Evolutionary conservation across 75 land plant genomes (phyloP).

Genomic region (Cunninghamia lanceolata): DNA sequence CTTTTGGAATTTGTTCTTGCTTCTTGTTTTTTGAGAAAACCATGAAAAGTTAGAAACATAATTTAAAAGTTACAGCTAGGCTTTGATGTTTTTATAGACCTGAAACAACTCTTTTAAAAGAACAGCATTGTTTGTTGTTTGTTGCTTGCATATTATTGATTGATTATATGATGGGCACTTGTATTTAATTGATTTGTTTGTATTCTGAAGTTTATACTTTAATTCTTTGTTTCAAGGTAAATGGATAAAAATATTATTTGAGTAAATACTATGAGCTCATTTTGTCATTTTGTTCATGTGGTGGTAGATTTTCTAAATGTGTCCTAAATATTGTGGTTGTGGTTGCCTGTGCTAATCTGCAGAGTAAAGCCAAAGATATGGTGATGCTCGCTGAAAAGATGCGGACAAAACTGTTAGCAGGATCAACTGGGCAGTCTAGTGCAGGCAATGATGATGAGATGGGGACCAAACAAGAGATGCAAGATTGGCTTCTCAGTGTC

Average conservation of each 20-base stretch:
- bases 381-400: conserved; percentile 90
- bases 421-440: conserved; percentile 48
- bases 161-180: neutral
- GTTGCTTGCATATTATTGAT: neutral
- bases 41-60: neutral
- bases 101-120: neutral
- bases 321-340: neutral
- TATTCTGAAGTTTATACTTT: neutral
- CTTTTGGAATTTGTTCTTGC: neutral
- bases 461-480: conserved; percentile 90
- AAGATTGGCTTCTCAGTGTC: conserved; percentile 95
- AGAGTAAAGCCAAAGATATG: conserved; percentile 99
- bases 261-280: neutral
- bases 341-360: conserved; percentile 10
- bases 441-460: conserved; percentile 61
- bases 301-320: neutral
- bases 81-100: neutral
- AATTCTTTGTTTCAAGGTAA: neutral
- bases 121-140: neutral
- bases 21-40: neutral
- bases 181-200: neutral
- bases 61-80: neutral
- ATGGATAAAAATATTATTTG: neutral
- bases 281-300: conserved; percentile 2
- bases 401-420: conserved; percentile 71